Conservation (phyloP, 768 basidiomycete species). For the Suillus decipiens region DNA sequence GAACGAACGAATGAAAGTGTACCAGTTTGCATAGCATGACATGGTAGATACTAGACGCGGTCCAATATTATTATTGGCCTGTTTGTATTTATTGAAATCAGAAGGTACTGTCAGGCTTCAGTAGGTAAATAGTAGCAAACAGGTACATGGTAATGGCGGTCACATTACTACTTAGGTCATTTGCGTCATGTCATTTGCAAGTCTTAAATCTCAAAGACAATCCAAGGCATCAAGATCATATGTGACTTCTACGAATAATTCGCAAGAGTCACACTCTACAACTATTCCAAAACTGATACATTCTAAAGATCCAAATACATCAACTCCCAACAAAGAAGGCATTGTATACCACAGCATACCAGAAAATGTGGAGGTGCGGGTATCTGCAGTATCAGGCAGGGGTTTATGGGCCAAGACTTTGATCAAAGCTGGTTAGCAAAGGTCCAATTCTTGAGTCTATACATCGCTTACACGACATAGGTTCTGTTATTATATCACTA, state of each 20-base stretch:
- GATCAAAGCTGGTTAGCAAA: constrained; percentile 39
- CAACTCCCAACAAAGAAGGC: constrained; percentile 9
- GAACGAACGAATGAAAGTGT: too few relatives aligned
- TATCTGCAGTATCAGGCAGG: constrained; percentile 41
- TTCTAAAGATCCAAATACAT: constrained; percentile 2
- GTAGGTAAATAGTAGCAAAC: not conserved
- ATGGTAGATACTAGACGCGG: too few relatives aligned
- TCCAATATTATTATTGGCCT: too few relatives aligned
- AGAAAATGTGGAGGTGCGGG: constrained; percentile 40
- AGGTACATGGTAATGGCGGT: too few relatives aligned
- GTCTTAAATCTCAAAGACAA: constrained; percentile 32
- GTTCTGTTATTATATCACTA: constrained; percentile 55
- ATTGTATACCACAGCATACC: constrained; percentile 38
- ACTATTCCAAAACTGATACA: constrained; percentile 22
- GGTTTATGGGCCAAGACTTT: constrained; percentile 44
- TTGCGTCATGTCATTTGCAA: constrained; percentile 36
- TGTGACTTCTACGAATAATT: constrained; percentile 32
- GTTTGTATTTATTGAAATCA: not conserved
- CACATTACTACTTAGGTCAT: too few relatives aligned
- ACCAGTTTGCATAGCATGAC: too few relatives aligned
- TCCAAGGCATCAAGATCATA: constrained; percentile 37
- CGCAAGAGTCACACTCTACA: constrained; percentile 26
- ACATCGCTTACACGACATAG: constrained; percentile 37
- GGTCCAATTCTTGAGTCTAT: not conserved
- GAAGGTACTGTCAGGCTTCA: too few relatives aligned